Evolutionary conservation across 2,329 filamentous ascomycete genomes (phyloP), one percentile per base, ranked within the genome.

Genomic region (Teratosphaeria zuluensis): DNA sequence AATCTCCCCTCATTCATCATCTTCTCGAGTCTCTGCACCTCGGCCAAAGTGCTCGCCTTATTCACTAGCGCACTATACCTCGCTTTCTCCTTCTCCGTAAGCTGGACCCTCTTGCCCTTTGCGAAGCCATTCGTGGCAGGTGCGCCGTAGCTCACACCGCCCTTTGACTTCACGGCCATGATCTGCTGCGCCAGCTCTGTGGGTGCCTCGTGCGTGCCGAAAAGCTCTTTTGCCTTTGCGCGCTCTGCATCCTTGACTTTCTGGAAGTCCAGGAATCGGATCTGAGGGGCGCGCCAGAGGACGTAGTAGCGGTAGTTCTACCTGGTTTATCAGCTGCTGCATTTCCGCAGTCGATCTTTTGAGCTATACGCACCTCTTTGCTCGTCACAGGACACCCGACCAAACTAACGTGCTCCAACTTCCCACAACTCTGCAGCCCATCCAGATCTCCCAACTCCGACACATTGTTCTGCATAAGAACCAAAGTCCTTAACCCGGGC

Each of bases 221-320:
- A 97, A 1, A 99, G 79, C 73, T 92, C 87, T 19, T 76, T 80
- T 0, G 90, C 90, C 66, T 85, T 83, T 63, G 83, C 77, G 52
- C 92, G 84, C 80, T 99, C 94, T 0, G 82, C 85, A 63, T 94
- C 84, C 75, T 90, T 95, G 55, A 99, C 91, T 75, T 95, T 96
- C 66, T 85, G 81, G 72, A 90, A 96, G 75, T 99, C 94, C 54
- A 99, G 81, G 75, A 96, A 97, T 52, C 92, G 86, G 51, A 99
- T 85, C 4, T 81, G 82, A 0, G 90, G 91, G 71, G 88, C 90
- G 63, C 87, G 84, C 88, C 89, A 96, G 61, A 99, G 83, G 31
- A 96, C 78, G 87, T 90, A 99, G 73, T 88, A 87, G 56, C 94
- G 87, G 77, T 97, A 99, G 75, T 96, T 79, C 90, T 96, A n/a